phyloP scores from a whole-genome alignment of 108 stramenopile species.

The Cyclostephanos tholiformis region DNA sequence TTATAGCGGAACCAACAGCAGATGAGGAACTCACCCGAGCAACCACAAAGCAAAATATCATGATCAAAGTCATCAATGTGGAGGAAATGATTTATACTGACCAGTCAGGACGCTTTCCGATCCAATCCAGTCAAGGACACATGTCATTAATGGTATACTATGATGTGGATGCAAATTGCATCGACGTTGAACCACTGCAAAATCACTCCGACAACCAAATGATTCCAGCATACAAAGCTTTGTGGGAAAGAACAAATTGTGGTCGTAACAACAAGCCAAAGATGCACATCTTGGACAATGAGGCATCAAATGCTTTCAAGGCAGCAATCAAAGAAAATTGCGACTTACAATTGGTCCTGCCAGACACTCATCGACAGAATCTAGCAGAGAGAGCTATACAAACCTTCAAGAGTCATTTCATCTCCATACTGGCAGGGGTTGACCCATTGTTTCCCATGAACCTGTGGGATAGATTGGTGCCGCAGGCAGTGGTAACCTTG shows the following conservation, averaged over 20 bases:
- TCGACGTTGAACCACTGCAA: constrained; percentile 9
- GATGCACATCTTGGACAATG: background rate
- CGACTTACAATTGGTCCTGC: too few relatives aligned
- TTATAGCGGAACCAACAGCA: too few relatives aligned
- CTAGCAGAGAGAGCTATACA: background rate
- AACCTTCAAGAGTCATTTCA: background rate
- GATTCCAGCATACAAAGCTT: background rate
- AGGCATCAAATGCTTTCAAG: constrained; percentile 9
- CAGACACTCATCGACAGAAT: too few relatives aligned
- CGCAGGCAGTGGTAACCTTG: background rate
- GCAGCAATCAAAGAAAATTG: too few relatives aligned
- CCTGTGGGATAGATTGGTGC: constrained; percentile 1
- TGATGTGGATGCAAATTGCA: constrained; percentile 12
- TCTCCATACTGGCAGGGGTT: too few relatives aligned
- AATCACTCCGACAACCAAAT: too few relatives aligned
- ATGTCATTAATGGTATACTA: constrained; percentile 19
- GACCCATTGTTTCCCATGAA: too few relatives aligned
- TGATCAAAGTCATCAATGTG: constrained; percentile 4
- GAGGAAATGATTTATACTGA: constrained; percentile 18
- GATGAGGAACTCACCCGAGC: constrained; percentile 4
- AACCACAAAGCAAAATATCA: background rate
- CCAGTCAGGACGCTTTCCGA: constrained; percentile 33
- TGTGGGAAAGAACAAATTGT: too few relatives aligned
- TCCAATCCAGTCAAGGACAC: background rate
- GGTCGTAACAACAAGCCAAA: too few relatives aligned